Conservation (phyloP, 2,329 filamentous ascomycete species). For the Tolypocladium sp. region DNA sequence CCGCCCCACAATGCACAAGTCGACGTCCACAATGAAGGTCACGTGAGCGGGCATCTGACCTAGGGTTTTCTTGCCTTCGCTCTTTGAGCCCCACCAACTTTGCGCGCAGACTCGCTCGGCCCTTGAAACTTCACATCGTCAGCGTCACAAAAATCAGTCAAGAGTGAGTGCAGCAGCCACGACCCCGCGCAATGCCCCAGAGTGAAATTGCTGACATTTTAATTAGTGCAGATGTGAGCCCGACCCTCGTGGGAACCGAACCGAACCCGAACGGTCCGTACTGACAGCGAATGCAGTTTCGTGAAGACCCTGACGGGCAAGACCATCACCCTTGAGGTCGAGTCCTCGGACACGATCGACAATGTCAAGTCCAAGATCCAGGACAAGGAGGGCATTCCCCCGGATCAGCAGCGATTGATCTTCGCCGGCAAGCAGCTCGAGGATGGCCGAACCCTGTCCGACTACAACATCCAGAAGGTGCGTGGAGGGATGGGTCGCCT, state of each 20-base stretch:
- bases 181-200: background rate
- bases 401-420: constrained; percentile 97
- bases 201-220: constrained; percentile 35
- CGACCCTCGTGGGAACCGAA: constrained; percentile 12
- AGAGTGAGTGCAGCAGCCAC: constrained; percentile 40
- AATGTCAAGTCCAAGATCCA: constrained; percentile 99
- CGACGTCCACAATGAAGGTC: background rate
- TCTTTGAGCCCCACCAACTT: constrained; percentile 34
- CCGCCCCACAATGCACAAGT: background rate
- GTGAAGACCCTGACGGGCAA: constrained; percentile 99
- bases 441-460: constrained; percentile 91
- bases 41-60: constrained; percentile 22
- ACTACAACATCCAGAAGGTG: constrained; percentile 99
- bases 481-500: constrained; percentile 19
- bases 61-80: constrained; percentile 26
- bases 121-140: constrained; percentile 30
- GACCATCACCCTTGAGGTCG: constrained; percentile 99
- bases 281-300: constrained; percentile 57
- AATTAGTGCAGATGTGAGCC: constrained; percentile 81
- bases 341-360: constrained; percentile 98
- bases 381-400: constrained; percentile 98
- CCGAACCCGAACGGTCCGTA: constrained; percentile 14
- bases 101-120: constrained; percentile 24
- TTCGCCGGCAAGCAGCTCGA: constrained; percentile 99
- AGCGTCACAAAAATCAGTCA: constrained; percentile 44